Base-by-base conservation (phyloP, 2,329 filamentous ascomycete species). In the Cladosporium sp. region DNA sequence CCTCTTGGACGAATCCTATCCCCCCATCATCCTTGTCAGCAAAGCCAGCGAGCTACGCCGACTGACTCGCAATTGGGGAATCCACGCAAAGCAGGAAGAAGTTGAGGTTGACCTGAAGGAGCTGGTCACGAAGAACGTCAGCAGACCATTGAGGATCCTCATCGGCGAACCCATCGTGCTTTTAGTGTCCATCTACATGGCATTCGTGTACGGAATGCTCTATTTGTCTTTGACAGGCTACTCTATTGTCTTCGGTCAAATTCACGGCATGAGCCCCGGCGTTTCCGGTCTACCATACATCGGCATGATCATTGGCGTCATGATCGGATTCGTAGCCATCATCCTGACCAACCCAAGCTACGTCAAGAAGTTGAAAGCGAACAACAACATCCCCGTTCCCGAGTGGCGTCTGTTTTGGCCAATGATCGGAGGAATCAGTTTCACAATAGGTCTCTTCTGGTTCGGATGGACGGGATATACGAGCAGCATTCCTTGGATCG, bases 201-300 rank as follows among this genome's bases (percentile, higher is more conserved):
- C 64, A 2, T 71, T 69, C 58, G 61, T 71, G 74, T 71, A 70
- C 53, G 67, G 81, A 5, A 78, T 94, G 0, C 82, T 96, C 1
- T 96, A 94, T 68, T 85, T 93, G 24, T 94, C 94, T 77, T 79
- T 96, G 53, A 92, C 90, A 0, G 89, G 90, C 1, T 95, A 95
- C 65, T 87, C 89, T 0, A 82, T 94, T 44, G 88, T 95, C 48
- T 96, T 94, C 74, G 78, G 87, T 60, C 70, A 73, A 1, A 79
- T 91, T 4, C 88, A 96, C 71, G 80, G 82, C 63, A 87, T 93
- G 76, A 83, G 75, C 34, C 67, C 80, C 1, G 91, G 91, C 57
- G 73, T 89, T 17, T 82, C 85, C 3, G 91, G 91, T 1, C 79
- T 96, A 4, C 85, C 90, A 4, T 96, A 91, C 71, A 90, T 96